phyloP scores from a whole-genome alignment of 2,329 filamentous ascomycete genomes.

The Stachybotrys echinatus region DNA sequence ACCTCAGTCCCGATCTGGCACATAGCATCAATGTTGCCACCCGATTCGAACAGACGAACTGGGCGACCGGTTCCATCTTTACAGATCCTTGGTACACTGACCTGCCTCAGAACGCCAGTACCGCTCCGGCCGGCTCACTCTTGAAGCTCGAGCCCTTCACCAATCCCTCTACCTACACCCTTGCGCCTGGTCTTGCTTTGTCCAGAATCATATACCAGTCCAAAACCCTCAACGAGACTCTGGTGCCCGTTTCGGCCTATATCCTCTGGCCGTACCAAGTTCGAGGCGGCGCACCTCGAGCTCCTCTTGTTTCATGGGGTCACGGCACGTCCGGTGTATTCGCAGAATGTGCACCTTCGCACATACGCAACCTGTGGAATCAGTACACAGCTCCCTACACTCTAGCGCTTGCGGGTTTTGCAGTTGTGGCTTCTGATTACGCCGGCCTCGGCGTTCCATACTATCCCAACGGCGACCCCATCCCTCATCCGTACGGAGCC shows the following conservation, averaged over 20 bases:
- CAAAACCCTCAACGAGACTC: constrained; percentile 34
- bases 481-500: constrained; percentile 35
- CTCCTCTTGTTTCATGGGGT: constrained; percentile 33
- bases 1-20: constrained; percentile 11
- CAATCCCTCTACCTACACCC: constrained; percentile 28
- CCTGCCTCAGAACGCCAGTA: constrained; percentile 14
- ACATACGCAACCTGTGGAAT: constrained; percentile 34
- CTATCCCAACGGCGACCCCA: constrained; percentile 22
- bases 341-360: constrained; percentile 31
- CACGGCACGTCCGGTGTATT: constrained; percentile 39
- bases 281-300: constrained; percentile 4
- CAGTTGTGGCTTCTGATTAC: constrained; percentile 39
- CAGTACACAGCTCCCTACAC: constrained; percentile 31
- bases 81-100: constrained; percentile 34
- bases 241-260: constrained; percentile 42
- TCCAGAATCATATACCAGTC: constrained; percentile 45
- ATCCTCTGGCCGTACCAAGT: constrained; percentile 40
- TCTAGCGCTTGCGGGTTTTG: constrained; percentile 35
- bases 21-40: constrained; percentile 15
- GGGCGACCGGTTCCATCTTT: constrained; percentile 22
- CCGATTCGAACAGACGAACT: constrained; percentile 23
- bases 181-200: constrained; percentile 35
- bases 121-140: constrained; percentile 25
- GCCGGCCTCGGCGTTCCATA: constrained; percentile 34
- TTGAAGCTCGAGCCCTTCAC: constrained; percentile 34